Base-by-base conservation (phyloP, 768 basidiomycete species). In the Suillus paluster region DNA sequence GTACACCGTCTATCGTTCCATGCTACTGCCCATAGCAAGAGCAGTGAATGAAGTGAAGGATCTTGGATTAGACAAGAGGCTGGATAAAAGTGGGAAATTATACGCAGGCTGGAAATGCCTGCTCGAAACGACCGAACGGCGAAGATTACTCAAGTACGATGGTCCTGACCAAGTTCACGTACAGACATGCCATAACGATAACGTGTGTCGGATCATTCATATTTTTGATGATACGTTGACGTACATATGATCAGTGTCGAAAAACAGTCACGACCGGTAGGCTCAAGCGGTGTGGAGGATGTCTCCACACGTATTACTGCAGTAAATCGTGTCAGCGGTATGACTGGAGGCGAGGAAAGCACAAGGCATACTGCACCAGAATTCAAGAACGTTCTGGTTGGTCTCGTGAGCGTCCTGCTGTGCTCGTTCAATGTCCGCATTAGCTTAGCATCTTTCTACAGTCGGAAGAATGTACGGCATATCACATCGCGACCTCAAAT, bases 291-390 rank as follows among this genome's bases (percentile, higher is more conserved):
- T 73, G 73, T 30, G 65, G 41, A 19, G 71, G 73, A 5, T 75
- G 70, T 56, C 63, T 69, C 27, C 72, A 73, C n/a, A 63, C 71
- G 34, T 75, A 66, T 44, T 75, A 75, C 21, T 75, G 73, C 36
- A 66, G 64, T 55, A 66, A 52, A 27, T 56, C 59, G 41, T 73
- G 72, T 62, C 72, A 73, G 63, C 68, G 64, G 27, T 60, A 66
- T 38, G 72, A 73, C 14, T 75, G 72, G 72, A 34, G 46, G 46
- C 30, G 63, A 27, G 72, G 72, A n/a, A 70, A 59, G 45, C 72
- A 73, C 61, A 73, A 71, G 45, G 56, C 62, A 21, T 75, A 75
- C 38, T 73, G 70, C 44, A 60, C 38, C 2, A 57, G 64, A 3
- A 21, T 73, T 38, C 71, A 65, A 7, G 44, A 65, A 34, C 73